Evolutionary conservation across 2,329 filamentous ascomycete genomes (phyloP).

Genomic region (Colletotrichum coccodes): DNA sequence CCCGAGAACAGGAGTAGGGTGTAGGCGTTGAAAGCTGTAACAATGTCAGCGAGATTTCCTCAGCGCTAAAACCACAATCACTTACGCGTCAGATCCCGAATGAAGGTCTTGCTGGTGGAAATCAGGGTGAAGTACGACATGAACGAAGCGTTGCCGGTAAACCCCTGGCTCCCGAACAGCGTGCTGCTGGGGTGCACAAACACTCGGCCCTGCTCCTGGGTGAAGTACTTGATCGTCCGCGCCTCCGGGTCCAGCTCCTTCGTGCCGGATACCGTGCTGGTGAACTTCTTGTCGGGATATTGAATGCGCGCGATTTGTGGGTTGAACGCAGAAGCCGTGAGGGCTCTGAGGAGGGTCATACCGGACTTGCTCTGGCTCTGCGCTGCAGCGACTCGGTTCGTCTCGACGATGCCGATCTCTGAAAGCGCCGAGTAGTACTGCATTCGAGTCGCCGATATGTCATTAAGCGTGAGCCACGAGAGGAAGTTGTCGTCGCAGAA

Average conservation of each 20-base stretch:
- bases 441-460: constrained; percentile 86
- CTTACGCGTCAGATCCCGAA: constrained; percentile 89
- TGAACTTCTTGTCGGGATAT: constrained; percentile 96
- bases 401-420: constrained; percentile 82
- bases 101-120: constrained; percentile 90
- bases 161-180: constrained; percentile 84
- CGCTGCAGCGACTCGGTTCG: constrained; percentile 35
- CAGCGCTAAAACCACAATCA: constrained; percentile 36
- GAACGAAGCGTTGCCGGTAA: constrained; percentile 79
- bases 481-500: constrained; percentile 92
- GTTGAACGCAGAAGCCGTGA: constrained; percentile 78
- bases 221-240: constrained; percentile 91
- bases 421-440: constrained; percentile 89
- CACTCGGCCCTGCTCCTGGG: constrained; percentile 84
- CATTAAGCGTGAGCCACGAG: constrained; percentile 82
- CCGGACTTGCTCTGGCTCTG: constrained; percentile 43
- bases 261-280: constrained; percentile 84
- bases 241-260: constrained; percentile 95
- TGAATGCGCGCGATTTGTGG: constrained; percentile 93
- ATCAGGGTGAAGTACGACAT: constrained; percentile 94
- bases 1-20: constrained; percentile 90
- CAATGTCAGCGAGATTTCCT: background rate
- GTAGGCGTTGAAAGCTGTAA: constrained; percentile 84
- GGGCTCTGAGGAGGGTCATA: constrained; percentile 69
- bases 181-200: constrained; percentile 93